These are phyloP conservation scores for Fusarium nanum DNA, from an alignment of 2,329 filamentous ascomycete species.

Conservation along the genomic window DNA sequence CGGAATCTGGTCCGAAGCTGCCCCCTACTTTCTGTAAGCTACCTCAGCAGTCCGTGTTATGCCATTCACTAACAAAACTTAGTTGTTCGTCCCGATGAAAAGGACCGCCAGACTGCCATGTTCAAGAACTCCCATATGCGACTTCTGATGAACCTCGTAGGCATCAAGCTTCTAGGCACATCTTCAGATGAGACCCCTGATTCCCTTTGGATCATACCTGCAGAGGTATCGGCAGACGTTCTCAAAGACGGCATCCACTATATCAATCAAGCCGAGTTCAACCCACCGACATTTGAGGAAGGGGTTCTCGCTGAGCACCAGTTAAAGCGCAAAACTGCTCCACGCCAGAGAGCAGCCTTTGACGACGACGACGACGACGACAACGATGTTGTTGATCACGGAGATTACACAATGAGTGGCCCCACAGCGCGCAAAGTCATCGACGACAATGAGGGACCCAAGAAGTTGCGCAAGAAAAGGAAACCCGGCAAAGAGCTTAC, in stretches of 20 bases:
- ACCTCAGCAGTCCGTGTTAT: neutral
- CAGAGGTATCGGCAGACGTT: conserved; percentile 69
- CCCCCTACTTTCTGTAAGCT: conserved; percentile 53
- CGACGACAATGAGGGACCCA: conserved; percentile 68
- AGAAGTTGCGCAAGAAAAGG: conserved; percentile 55
- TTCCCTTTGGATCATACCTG: conserved; percentile 82
- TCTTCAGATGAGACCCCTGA: conserved; percentile 76
- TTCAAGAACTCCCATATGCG: conserved; percentile 92
- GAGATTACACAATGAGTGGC: conserved; percentile 76
- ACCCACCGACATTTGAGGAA: conserved; percentile 81
- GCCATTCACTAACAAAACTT: conserved; percentile 46
- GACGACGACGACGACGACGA: conserved; percentile 69
- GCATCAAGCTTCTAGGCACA: conserved; percentile 70
- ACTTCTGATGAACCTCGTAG: conserved; percentile 82
- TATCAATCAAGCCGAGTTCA: conserved; percentile 83
- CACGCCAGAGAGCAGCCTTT: conserved; percentile 69
- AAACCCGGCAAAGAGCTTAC: conserved; percentile 63
- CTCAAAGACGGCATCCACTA: conserved; percentile 76
- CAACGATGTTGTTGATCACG: conserved; percentile 60
- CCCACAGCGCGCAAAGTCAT: conserved; percentile 67
- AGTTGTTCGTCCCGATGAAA: conserved; percentile 73
- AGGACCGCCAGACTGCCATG: conserved; percentile 76
- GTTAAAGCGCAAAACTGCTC: conserved; percentile 75
- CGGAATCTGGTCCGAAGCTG: conserved; percentile 44
- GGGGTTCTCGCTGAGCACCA: conserved; percentile 80